Evolutionary conservation across 2,329 filamentous ascomycete species (phyloP), one percentile per base, ranked within the genome.

Genomic region (Pseudogymnoascus sp.): DNA sequence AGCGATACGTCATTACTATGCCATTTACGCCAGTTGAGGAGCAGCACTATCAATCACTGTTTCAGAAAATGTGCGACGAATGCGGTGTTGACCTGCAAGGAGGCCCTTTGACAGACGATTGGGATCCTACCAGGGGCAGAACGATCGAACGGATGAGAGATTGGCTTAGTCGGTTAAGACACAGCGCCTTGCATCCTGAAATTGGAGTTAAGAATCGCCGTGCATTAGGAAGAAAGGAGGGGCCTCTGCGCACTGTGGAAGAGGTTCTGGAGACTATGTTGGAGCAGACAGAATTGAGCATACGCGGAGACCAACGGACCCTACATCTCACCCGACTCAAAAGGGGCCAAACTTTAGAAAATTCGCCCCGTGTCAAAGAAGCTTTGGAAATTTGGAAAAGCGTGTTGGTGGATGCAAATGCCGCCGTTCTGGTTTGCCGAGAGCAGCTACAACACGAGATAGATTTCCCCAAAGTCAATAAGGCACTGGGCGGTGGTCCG

Each of bases 261-360:
- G 90, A 98, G 74, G 93, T 98, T 1, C 79, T 99, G 10, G 88
- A 91, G 67, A 86, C 88, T 4, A 97, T 99, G 93, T 88, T 97
- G 64, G 91, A 96, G 62, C 87, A 93, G 70, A 92, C 89, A 46
- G 89, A 93, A 63, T 79, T 78, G 5, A 73, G 77, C 0, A 83
- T 93, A 63, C 84, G 87, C 61, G 76, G 81, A 0, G 87, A 93
- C 64, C 88, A 95, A 70, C 84, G 91, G 61, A 77, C 80, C 2
- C 80, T 88, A 59, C 85, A 84, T 65, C 77, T 96, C 50, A 83
- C 82, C 14, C 81, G 85, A 62, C 93, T 91, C 0, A 93, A 97
- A 68, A 78, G 81, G 14, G 93, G 91, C 0, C 93, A 97, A 68
- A 77, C 97, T 3, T 80, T 89, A 40, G 92, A 93, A 65, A 91